Base-by-base conservation (phyloP, 352 stramenopile species). In the Phytophthora melonis region DNA sequence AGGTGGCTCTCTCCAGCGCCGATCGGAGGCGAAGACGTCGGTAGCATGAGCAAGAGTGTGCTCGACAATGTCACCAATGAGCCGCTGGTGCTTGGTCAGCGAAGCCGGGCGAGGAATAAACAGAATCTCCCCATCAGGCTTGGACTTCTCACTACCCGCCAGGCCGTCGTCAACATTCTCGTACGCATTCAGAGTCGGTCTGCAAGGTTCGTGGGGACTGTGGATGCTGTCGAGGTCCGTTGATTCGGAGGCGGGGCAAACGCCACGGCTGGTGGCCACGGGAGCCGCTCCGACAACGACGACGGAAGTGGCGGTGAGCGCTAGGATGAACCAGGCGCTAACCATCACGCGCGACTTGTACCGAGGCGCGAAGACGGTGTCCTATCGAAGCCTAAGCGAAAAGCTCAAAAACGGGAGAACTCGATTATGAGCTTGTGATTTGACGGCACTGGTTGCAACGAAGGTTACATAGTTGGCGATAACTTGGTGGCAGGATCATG, bases 61-160 rank as follows among this genome's bases (percentile, higher is more conserved):
- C 58, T 67, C 10, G 41, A 72, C 43, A 19, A 60, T 10, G 27
- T 41, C 57, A 25, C 21, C 27, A 25, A 72, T 57, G 21, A 67
- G 65, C 8, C 27, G 30, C 34, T 67, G 65, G 32, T 39, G 23
- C n/a, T 60, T 32, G 32, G 14, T 34, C 25, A 71, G 23, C 8
- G 58, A 52, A 27, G 45, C 45, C 23, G 57, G 36, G 10, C 36
- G 49, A n/a, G 45, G 27, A 45, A 60, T 59, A 50, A 89, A 50
- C 6, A 11, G 11, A 45, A 45, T 45, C 10, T 45, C 39, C 5
- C 14, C 39, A 2, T 50, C 14, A 18, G 2, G 36, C 36, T 16
- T 43, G 36, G 36, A 16, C 10, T 43, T 43, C 36, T 18, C 36
- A 16, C 5, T 43, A 34, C 7, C 30, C 36, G 11, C 11, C 14